phyloP scores from a whole-genome alignment of 2,329 filamentous ascomycete species.

The Trichoderma hamatum region DNA sequence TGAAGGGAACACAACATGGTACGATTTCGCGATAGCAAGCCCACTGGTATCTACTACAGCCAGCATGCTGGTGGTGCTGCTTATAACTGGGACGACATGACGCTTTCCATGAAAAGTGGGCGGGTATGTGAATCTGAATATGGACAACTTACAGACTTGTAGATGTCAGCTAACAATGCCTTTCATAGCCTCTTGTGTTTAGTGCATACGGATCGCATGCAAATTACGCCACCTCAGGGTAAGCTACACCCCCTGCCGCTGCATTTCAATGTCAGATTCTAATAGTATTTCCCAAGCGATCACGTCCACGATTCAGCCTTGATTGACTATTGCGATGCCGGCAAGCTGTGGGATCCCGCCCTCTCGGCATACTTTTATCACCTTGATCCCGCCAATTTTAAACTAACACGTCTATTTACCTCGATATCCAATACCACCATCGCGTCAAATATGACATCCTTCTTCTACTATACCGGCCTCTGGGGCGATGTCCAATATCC shows the following conservation, averaged over 20 bases:
- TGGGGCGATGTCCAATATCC: constrained; percentile 12
- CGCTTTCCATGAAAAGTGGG: not conserved
- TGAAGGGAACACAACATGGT: constrained; percentile 18
- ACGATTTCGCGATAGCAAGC: not conserved
- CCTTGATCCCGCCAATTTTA: not conserved
- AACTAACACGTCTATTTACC: not conserved
- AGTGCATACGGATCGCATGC: constrained; percentile 17
- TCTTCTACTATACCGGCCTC: constrained; percentile 15
- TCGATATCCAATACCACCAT: not conserved
- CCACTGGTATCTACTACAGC: constrained; percentile 8
- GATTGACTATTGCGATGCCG: constrained; percentile 7
- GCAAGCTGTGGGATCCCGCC: constrained; percentile 7
- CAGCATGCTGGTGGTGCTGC: constrained; percentile 5
- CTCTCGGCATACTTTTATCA: constrained; percentile 17
- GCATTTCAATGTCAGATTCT: not conserved
- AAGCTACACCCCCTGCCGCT: not conserved
- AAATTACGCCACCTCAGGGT: constrained; percentile 7
- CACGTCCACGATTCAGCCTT: constrained; percentile 7
- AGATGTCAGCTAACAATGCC: not conserved
- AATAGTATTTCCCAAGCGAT: not conserved
- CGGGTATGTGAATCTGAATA: not conserved
- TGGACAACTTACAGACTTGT: not conserved
- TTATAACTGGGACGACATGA: not conserved
- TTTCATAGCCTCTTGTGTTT: constrained; percentile 1
- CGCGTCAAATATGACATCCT: not conserved